Conservation (phyloP, 1,284 basidiomycete genomes). For the Leccinum subfulvum region DNA sequence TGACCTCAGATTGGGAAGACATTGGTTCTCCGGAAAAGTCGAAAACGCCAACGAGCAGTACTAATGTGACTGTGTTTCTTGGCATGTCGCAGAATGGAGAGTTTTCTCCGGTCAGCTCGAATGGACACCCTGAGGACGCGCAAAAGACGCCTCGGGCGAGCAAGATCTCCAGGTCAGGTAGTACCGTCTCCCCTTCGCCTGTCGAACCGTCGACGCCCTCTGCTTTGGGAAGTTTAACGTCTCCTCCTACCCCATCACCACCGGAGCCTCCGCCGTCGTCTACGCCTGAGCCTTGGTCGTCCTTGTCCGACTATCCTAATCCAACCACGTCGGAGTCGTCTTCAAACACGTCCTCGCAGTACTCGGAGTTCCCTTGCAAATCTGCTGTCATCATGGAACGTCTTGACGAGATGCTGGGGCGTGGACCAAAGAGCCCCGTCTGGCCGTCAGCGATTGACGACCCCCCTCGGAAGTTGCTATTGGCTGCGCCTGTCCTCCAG, state of each 20-base stretch:
- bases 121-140: slow-evolving; percentile 26
- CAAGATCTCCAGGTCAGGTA: slow-evolving; percentile 33
- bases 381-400: slow-evolving; percentile 57
- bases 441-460: slow-evolving; percentile 74
- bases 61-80: slow-evolving; percentile 39
- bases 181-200: slow-evolving; percentile 25
- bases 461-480: slow-evolving; percentile 82
- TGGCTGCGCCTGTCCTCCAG: slow-evolving; percentile 87
- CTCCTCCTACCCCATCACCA: slow-evolving; percentile 46
- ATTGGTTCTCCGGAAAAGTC: slow-evolving; percentile 43
- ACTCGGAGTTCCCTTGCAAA: slow-evolving; percentile 38
- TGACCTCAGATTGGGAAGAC: slow-evolving; percentile 65
- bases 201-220: slow-evolving; percentile 19
- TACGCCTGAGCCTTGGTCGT: slow-evolving; percentile 65
- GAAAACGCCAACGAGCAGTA: slow-evolving; percentile 47
- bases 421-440: slow-evolving; percentile 57
- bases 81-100: slow-evolving; percentile 28
- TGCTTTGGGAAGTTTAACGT: slow-evolving; percentile 26
- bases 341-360: slow-evolving; percentile 46
- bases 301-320: slow-evolving; percentile 37
- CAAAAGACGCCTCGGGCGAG: slow-evolving; percentile 33
- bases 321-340: slow-evolving; percentile 48
- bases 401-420: slow-evolving; percentile 65
- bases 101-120: slow-evolving; percentile 28
- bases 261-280: slow-evolving; percentile 59